Percentiles rank a stretch among this genome's conserved stretches.
phyloP scores from a whole-genome alignment of 1,139 yeast species.

The Taiozyma sp. region DNA sequence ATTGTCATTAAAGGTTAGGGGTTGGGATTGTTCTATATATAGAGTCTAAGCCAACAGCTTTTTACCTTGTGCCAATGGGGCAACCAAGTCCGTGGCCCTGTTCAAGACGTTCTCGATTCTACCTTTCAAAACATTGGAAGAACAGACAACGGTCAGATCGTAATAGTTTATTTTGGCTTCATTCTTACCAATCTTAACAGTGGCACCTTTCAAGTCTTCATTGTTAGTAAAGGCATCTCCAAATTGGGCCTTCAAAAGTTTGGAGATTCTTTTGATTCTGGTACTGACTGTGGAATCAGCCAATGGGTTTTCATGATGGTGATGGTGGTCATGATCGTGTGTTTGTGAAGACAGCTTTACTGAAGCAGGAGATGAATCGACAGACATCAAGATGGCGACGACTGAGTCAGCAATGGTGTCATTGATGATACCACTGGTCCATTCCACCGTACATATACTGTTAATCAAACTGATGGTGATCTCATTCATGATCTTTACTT shows the following conservation, averaged over 20 bases:
- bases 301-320: slow-evolving; percentile 21
- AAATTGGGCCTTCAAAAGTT: slow-evolving; percentile 77
- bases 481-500: slow-evolving; percentile 44
- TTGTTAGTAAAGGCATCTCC: slow-evolving; percentile 61
- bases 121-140: slow-evolving; percentile 72
- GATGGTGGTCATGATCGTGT: slow-evolving; percentile 43
- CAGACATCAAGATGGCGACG: slow-evolving; percentile 82
- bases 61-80: slow-evolving; percentile 50
- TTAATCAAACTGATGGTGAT: slow-evolving; percentile 47
- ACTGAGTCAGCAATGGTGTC: slow-evolving; percentile 95
- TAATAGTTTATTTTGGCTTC: slow-evolving; percentile 67
- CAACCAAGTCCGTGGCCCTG: slow-evolving; percentile 75
- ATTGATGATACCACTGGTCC: slow-evolving; percentile 88
- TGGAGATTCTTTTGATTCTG: slow-evolving; percentile 58
- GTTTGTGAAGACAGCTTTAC: slow-evolving; percentile 73
- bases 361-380: slow-evolving; percentile 93
- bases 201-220: slow-evolving; percentile 34
- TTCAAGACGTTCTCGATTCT: slow-evolving; percentile 78
- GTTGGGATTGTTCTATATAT: slow-evolving; percentile 1
- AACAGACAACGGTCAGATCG: slow-evolving; percentile 67
- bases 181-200: slow-evolving; percentile 60
- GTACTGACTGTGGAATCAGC: slow-evolving; percentile 38
- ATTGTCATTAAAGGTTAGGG: background rate
- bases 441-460: slow-evolving; percentile 65
- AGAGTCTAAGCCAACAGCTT: slow-evolving; percentile 2